These are phyloP conservation scores for Xylaria palmicola DNA, from an alignment of 495 filamentous ascomycete species.

Conservation along the genomic window DNA sequence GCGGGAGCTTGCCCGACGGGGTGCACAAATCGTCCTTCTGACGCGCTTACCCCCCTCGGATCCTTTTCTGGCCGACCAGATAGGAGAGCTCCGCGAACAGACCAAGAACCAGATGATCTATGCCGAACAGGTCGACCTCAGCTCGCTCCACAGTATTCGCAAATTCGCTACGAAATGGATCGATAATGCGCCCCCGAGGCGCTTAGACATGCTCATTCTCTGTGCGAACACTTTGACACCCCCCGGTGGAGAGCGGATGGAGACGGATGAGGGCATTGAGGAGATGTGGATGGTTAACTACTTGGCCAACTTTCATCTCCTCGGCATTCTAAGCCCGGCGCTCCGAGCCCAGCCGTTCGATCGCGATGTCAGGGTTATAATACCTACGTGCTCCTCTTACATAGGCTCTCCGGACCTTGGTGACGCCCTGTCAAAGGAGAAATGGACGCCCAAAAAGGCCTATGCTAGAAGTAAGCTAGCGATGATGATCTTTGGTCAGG, in stretches of 20 bases:
- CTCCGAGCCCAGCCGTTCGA: conserved; percentile 88
- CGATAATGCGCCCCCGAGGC: conserved; percentile 85
- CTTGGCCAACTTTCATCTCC: conserved; percentile 89
- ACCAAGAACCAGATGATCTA: conserved; percentile 91
- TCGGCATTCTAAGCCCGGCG: conserved; percentile 85
- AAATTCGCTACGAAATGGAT: conserved; percentile 98
- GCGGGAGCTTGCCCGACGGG: conserved; percentile 71
- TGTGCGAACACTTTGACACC: conserved; percentile 77
- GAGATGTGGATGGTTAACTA: conserved; percentile 93
- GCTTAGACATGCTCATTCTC: conserved; percentile 91
- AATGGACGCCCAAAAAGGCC: conserved; percentile 53
- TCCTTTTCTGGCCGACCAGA: conserved; percentile 86
- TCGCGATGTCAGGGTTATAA: conserved; percentile 83
- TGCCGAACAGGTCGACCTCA: conserved; percentile 89
- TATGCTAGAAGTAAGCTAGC: conserved; percentile 89
- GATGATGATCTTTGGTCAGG: conserved; percentile 79
- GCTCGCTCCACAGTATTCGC: conserved; percentile 82
- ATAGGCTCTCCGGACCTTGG: conserved; percentile 64
- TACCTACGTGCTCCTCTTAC: conserved; percentile 84
- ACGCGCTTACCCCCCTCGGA: conserved; percentile 78
- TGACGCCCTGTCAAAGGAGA: conserved; percentile 40
- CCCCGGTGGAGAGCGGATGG: conserved; percentile 47
- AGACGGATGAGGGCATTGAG: conserved; percentile 78
- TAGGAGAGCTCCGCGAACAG: conserved; percentile 77
- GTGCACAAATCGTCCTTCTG: conserved; percentile 88